Conservation (phyloP, 768 basidiomycete genomes). For the Kwoniella sp. region DNA sequence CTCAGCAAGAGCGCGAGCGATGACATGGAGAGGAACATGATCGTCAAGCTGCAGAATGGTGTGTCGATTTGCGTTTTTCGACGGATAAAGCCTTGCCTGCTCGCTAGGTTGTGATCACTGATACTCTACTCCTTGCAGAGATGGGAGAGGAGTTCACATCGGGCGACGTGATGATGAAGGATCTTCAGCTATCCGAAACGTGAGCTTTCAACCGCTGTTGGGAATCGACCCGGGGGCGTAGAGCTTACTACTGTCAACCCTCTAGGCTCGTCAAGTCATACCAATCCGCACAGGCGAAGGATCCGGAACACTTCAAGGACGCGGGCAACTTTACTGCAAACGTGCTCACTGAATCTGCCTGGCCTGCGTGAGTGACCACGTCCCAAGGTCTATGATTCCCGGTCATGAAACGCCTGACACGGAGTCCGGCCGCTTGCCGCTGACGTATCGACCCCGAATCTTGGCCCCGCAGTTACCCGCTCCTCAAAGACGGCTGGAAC, state of each 20-base stretch:
- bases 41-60: slow-evolving; percentile 73
- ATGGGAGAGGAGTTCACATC: slow-evolving; percentile 95
- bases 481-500: slow-evolving; percentile 31
- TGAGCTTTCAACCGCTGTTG: slow-evolving; percentile 33
- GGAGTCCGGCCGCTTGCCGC: too few relatives aligned
- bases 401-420: slow-evolving; percentile 10
- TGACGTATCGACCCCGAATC: neutral
- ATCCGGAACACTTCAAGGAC: slow-evolving; percentile 68
- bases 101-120: slow-evolving; percentile 7
- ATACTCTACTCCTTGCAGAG: slow-evolving; percentile 60
- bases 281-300: slow-evolving; percentile 43
- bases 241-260: slow-evolving; percentile 59
- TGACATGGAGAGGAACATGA: slow-evolving; percentile 88
- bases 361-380: slow-evolving; percentile 43
- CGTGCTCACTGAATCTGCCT: slow-evolving; percentile 51
- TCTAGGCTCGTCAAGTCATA: slow-evolving; percentile 45
- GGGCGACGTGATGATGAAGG: slow-evolving; percentile 94
- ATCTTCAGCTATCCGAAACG: slow-evolving; percentile 63
- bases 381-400: slow-evolving; percentile 7
- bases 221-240: neutral
- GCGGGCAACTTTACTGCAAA: slow-evolving; percentile 59
- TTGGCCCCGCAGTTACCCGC: slow-evolving; percentile 20
- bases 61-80: slow-evolving; percentile 59
- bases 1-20: slow-evolving; percentile 89
- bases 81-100: neutral